Evolutionary conservation across 2,329 filamentous ascomycete species (phyloP).

Genomic region (Clarireedia paspali): DNA sequence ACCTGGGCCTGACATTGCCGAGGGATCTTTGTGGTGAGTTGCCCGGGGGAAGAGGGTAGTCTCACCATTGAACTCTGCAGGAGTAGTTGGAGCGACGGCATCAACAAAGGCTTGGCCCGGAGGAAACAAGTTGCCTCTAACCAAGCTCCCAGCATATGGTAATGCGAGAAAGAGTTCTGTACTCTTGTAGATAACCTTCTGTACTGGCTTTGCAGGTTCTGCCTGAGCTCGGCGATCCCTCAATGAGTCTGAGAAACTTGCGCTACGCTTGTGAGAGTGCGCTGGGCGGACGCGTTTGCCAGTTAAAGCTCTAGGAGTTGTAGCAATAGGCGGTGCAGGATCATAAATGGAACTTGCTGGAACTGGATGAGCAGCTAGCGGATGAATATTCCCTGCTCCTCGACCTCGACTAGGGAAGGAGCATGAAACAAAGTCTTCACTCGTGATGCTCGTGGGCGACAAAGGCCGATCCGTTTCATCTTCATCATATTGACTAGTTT

Average conservation of each 20-base stretch:
- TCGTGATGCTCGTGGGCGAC: slow-evolving; percentile 51
- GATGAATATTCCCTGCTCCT: slow-evolving; percentile 36
- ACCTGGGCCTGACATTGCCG: slow-evolving; percentile 60
- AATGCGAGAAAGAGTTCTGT: slow-evolving; percentile 53
- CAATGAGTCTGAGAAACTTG: slow-evolving; percentile 78
- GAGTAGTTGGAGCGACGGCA: slow-evolving; percentile 45
- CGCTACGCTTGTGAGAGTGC: slow-evolving; percentile 70
- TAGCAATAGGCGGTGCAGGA: slow-evolving; percentile 43
- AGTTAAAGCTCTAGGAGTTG: slow-evolving; percentile 48
- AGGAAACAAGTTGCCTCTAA: slow-evolving; percentile 77
- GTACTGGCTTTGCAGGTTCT: slow-evolving; percentile 34
- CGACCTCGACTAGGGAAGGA: slow-evolving; percentile 50
- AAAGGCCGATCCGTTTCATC: slow-evolving; percentile 29
- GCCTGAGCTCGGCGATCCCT: slow-evolving; percentile 51
- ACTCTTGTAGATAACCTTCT: slow-evolving; percentile 44
- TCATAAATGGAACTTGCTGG: slow-evolving; percentile 42
- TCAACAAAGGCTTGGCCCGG: slow-evolving; percentile 78
- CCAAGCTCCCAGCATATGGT: slow-evolving; percentile 73
- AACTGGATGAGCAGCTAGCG: slow-evolving; percentile 48
- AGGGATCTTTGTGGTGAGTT: slow-evolving; percentile 40
- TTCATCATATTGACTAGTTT: slow-evolving; percentile 2
- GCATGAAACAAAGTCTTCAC: slow-evolving; percentile 55
- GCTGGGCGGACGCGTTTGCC: slow-evolving; percentile 52
- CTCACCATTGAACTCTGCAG: slow-evolving; percentile 39
- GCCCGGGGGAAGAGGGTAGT: slow-evolving; percentile 42